These are phyloP conservation scores for Rutstroemia sp. DNA, from an alignment of 2,329 filamentous ascomycete genomes.

Conservation along the genomic window DNA sequence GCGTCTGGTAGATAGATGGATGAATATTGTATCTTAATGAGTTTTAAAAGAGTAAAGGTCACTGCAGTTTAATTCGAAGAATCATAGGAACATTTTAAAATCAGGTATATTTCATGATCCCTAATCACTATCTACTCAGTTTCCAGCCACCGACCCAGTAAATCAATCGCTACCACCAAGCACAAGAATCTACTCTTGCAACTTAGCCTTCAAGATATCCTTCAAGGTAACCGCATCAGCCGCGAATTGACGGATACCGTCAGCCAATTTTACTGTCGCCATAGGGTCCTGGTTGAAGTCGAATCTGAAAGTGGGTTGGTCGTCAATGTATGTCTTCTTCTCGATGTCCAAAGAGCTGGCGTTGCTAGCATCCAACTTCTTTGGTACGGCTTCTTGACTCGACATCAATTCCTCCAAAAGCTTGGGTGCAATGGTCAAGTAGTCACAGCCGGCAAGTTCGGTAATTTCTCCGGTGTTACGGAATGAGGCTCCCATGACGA, in stretches of 20 bases:
- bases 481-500: slow-evolving; percentile 99
- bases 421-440: slow-evolving; percentile 96
- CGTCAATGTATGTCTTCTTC: slow-evolving; percentile 85
- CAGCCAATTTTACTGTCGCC: slow-evolving; percentile 97
- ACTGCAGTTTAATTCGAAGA: too few species aligned
- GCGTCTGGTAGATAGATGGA: too few species aligned
- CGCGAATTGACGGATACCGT: slow-evolving; percentile 99
- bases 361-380: slow-evolving; percentile 76
- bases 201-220: slow-evolving; percentile 83
- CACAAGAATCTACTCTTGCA: slow-evolving; percentile 31
- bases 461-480: slow-evolving; percentile 94
- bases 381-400: slow-evolving; percentile 71
- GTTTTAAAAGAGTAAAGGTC: too few species aligned
- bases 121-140: too few species aligned
- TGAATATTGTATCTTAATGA: too few species aligned
- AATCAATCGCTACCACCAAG: too few species aligned
- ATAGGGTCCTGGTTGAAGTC: slow-evolving; percentile 99
- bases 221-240: slow-evolving; percentile 93
- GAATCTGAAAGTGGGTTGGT: slow-evolving; percentile 92
- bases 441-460: slow-evolving; percentile 96
- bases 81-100: too few species aligned
- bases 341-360: slow-evolving; percentile 66
- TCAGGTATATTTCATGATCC: too few species aligned
- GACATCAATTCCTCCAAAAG: slow-evolving; percentile 91
- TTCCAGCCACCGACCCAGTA: too few species aligned